Evolutionary conservation across 768 basidiomycete genomes (phyloP), one percentile per base, ranked within the genome.

Genomic region (Chiua virens): DNA sequence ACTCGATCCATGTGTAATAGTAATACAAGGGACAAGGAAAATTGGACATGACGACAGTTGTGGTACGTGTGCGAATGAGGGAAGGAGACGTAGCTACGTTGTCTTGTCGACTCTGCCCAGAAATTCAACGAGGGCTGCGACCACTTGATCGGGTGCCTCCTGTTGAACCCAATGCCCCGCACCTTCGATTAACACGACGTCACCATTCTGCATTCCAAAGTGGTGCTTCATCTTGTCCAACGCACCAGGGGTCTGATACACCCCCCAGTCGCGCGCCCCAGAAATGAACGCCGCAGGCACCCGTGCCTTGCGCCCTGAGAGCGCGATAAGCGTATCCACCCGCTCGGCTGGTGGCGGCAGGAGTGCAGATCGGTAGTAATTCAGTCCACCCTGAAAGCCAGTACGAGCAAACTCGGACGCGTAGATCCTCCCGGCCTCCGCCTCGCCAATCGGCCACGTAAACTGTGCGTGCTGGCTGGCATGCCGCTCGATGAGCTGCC

Each of bases 101-200:
- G 28, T 21, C 17, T 17, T 30, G 21, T 50, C 47, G 10, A 69
- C 56, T 50, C 60, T 67, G 2, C 46, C 61, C 53, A 79, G 59
- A 57, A 84, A 82, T 25, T 61, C 50, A 44, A 74, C 43, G 47
- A 83, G 48, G 44, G 70, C 64, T 18, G 66, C 41, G 8, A 79
- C 62, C 15, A 84, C 74, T 13, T 56, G 68, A 39, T 71, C 72
- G 13, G 78, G 75, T 25, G 71, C 54, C 59, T 84, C 83, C 59
- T 85, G 81, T 60, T 81, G 82, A 17, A 79, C 80, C 83, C 83
- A 84, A 64, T 85, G 85, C 0, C 83, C 85, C 0, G 81, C 82
- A 4, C 76, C 77, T 3, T 76, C 67, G 9, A 85, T 66, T 38
- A 86, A 52, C n/a, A 81, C 73, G 28, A 82, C 71, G 30, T 78